Conservation (phyloP, 177 flowering plant species). For the Vitis hybrid region DNA sequence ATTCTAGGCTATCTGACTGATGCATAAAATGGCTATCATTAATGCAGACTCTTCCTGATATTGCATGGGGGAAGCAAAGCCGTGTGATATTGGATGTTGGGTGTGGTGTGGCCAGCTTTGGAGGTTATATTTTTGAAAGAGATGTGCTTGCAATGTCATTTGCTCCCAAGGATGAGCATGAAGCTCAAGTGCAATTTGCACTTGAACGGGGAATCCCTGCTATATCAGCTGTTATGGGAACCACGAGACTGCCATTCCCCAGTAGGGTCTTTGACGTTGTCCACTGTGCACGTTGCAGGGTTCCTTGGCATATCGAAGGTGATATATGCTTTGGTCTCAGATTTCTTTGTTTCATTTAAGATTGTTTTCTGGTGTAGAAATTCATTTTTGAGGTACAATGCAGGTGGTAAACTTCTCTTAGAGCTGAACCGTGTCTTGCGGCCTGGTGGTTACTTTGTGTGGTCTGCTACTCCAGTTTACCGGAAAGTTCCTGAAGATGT, state of each 20-base stretch:
- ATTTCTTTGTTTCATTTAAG: not conserved
- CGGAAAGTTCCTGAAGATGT: conserved; percentile 37
- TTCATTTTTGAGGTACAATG: conserved; percentile 10
- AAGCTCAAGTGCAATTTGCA: conserved; percentile 89
- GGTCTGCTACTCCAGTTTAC: conserved; percentile 55
- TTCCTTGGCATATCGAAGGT: conserved; percentile 89
- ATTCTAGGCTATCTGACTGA: not conserved
- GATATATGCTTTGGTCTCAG: not conserved
- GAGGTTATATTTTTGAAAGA: conserved; percentile 69
- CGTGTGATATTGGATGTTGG: conserved; percentile 78
- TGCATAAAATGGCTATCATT: not conserved
- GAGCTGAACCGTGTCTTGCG: conserved; percentile 42
- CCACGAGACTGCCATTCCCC: conserved; percentile 68
- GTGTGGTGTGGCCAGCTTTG: conserved; percentile 83
- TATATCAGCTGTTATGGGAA: conserved; percentile 78
- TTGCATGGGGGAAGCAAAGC: conserved; percentile 73
- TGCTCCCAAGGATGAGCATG: conserved; percentile 89
- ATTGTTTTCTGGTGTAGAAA: not conserved
- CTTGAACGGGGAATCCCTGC: conserved; percentile 85
- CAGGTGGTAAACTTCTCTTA: conserved; percentile 80
- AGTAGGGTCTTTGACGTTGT: conserved; percentile 62
- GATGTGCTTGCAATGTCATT: conserved; percentile 76
- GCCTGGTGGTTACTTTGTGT: conserved; percentile 51
- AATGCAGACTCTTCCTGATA: conserved; percentile 52
- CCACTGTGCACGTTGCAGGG: conserved; percentile 82